Evolutionary conservation across 352 stramenopile genomes (phyloP).

Genomic region (Paralagenidium karlingii): DNA sequence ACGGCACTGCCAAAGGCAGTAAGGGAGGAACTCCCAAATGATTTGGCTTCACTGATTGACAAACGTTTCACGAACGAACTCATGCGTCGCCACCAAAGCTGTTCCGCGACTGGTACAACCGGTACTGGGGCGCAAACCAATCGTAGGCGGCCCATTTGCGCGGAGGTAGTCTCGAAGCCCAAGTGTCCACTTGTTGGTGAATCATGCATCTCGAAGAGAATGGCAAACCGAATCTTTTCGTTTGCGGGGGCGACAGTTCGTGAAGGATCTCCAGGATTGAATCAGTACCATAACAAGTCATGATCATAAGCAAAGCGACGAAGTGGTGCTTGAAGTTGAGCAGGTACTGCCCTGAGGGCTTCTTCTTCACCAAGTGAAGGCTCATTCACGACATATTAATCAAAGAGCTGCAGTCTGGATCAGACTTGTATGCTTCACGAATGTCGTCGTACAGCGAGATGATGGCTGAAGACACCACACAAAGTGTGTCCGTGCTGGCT

Average conservation of each 20-base stretch:
- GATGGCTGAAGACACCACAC: neutral
- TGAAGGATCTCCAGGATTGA: neutral
- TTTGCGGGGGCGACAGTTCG: neutral
- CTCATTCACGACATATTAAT: no score
- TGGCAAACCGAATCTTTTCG: neutral
- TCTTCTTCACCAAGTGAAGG: no score
- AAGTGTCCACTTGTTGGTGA: neutral
- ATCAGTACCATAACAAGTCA: neutral
- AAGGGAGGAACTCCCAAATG: no score
- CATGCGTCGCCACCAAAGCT: no score
- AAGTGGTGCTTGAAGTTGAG: no score
- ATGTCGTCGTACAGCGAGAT: neutral
- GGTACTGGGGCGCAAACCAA: no score
- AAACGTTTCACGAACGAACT: no score
- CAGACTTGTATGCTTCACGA: neutral
- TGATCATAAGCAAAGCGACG: neutral
- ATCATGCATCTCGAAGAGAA: constrained; percentile 2
- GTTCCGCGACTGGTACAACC: no score
- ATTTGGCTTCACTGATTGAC: no score
- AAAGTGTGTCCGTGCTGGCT: neutral
- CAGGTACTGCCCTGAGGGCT: no score
- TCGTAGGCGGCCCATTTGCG: neutral
- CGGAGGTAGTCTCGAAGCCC: neutral
- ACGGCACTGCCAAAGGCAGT: no score
- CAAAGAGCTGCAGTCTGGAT: no score